Base-by-base conservation (phyloP, 208 protist species). In the Crithidia brevicula region DNA sequence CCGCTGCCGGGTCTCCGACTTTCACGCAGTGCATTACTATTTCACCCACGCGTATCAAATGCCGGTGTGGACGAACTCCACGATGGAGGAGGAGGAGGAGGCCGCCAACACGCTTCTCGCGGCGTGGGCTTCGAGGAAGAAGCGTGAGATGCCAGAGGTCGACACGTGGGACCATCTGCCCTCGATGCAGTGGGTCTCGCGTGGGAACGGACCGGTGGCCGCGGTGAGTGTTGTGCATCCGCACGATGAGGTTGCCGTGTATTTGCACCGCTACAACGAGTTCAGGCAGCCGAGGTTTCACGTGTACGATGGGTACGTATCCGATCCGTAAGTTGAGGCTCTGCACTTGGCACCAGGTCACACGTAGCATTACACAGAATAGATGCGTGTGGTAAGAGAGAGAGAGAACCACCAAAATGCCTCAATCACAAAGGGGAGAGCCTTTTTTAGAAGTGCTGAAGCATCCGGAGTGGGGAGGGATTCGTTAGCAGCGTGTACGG, bases 11-110 rank as follows among this genome's bases (percentile, higher is more conserved):
- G 30, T 27, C 4, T 25, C 46, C 20, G 46, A 54, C 43, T 45
- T 65, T 10, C 22, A 25, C 31, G 40, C 40, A 18, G 18, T 65
- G 42, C 46, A 56, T 9, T 54, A 28, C 59, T 51, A 28, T 31
- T 42, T 54, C 46, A 25, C 15, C 3, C 46, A 51, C 3, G 59
- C 10, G 31, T 20, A 56, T 31, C 15, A 13, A 18, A 25, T 28
- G 31, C 16, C 45, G 45, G 45, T n/a, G 8, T 31, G 22, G 9
- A 22, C n/a, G 13, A 42, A 43, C 45, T 36, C 46, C 18, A 31
- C 43, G 4, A 2, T 36, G 38, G 25, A 3, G 40, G 40, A n/a
- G 27, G 40, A 36, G 40, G 56, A 62, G 38, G 40, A 22, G 4
- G 54, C 54, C 1, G 54, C 54, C 6, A 4, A 31, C 9, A 1